phyloP scores from a whole-genome alignment of 1,139 yeast genomes.

The Trichomonascaceae sp. region DNA sequence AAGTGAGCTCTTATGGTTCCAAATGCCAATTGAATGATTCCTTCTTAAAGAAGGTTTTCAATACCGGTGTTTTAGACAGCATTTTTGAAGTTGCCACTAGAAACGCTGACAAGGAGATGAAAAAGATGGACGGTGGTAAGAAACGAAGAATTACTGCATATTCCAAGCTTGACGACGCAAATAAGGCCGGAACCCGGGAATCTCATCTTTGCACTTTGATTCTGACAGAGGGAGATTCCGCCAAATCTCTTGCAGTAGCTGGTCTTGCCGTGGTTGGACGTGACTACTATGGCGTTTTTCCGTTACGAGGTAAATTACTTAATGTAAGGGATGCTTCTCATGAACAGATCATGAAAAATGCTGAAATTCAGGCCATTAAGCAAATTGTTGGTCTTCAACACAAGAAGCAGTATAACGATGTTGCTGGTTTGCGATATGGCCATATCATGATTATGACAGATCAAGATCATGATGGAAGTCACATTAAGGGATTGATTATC shows the following conservation, averaged over 20 bases:
- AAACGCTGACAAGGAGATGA: conserved; percentile 82
- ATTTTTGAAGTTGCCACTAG: conserved; percentile 77
- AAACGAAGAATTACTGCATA: conserved; percentile 83
- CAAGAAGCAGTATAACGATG: conserved; percentile 71
- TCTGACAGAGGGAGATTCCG: conserved; percentile 97
- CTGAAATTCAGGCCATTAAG: conserved; percentile 90
- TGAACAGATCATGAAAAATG: conserved; percentile 87
- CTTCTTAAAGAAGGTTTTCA: conserved; percentile 64
- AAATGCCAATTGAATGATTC: conserved; percentile 67
- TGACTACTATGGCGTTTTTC: conserved; percentile 93
- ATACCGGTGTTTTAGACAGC: conserved; percentile 77
- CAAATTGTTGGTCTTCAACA: conserved; percentile 96
- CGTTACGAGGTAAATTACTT: conserved; percentile 87
- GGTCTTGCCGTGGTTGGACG: conserved; percentile 95
- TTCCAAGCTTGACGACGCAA: conserved; percentile 91
- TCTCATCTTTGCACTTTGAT: conserved; percentile 90
- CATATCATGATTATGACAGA: conserved; percentile 99
- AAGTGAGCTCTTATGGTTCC: conserved; percentile 84
- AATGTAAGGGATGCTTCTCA: conserved; percentile 96
- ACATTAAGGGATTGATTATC: conserved; percentile 91
- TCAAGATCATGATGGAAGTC: conserved; percentile 99
- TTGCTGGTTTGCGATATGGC: conserved; percentile 80
- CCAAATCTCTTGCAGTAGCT: conserved; percentile 84
- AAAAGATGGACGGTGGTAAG: conserved; percentile 92
- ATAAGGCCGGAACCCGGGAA: conserved; percentile 90